Evolutionary conservation across 108 stramenopile genomes (phyloP).

Genomic region (Fragilaria radians): DNA sequence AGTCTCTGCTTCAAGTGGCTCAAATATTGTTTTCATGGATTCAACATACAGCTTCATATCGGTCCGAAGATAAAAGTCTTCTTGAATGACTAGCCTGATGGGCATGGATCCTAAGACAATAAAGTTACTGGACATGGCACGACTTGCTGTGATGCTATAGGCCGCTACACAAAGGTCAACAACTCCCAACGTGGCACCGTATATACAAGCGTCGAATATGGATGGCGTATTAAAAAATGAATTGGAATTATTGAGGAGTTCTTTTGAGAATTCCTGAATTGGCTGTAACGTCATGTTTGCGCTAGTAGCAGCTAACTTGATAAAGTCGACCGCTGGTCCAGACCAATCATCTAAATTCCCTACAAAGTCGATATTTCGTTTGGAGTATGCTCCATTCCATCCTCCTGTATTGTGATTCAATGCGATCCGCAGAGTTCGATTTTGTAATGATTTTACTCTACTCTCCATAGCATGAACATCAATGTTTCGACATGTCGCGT

Average conservation of each 20-base stretch:
- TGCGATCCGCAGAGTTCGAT: conserved; percentile 1
- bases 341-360: conserved; percentile 7
- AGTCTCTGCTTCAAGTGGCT: conserved; percentile 6
- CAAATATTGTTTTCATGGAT: conserved; percentile 13
- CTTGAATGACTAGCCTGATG: conserved; percentile 8
- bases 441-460: conserved; percentile 1
- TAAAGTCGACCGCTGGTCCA: conserved; percentile 12
- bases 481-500: conserved; percentile 18
- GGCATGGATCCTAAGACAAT: conserved; percentile 4
- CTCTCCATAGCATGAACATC: conserved; percentile 9
- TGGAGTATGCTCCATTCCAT: conserved; percentile 11
- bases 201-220: conserved; percentile 18
- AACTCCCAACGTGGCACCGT: conserved; percentile 17
- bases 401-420: conserved; percentile 12
- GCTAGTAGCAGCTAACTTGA: not conserved
- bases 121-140: conserved; percentile 11
- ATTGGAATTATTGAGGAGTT: conserved; percentile 2
- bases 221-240: conserved; percentile 9
- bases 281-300: conserved; percentile 5
- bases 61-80: too few relatives aligned
- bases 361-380: not conserved
- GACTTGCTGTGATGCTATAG: conserved; percentile 18
- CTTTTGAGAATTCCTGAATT: conserved; percentile 5
- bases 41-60: too few relatives aligned
- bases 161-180: conserved; percentile 18